Conservation (phyloP, 192 early-diverging fungal species). For the Funneliformis geosporum region DNA sequence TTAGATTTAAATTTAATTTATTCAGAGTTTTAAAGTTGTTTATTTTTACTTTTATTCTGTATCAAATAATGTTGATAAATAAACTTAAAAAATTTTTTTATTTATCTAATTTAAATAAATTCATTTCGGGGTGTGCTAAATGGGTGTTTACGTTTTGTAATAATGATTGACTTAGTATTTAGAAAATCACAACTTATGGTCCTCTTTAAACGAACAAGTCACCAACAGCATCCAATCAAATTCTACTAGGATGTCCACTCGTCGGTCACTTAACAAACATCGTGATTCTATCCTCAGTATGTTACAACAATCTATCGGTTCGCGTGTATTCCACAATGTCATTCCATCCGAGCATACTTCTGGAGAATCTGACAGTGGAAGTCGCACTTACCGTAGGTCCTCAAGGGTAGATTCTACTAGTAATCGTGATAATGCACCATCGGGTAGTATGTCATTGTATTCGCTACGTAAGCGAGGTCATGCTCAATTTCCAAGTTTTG, state of each 20-base stretch:
- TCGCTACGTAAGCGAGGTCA: constrained; percentile 36
- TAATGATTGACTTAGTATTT: constrained; percentile 37
- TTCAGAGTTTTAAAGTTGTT: background rate
- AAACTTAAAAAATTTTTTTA: background rate
- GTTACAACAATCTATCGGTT: constrained; percentile 46
- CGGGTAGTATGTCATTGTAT: background rate
- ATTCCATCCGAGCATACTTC: constrained; percentile 25
- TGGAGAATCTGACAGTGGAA: background rate
- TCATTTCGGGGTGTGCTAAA: background rate
- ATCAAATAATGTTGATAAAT: background rate
- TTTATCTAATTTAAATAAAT: constrained; percentile 7
- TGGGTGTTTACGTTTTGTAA: background rate
- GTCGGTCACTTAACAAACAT: constrained; percentile 44
- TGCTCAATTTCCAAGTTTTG: constrained; percentile 43
- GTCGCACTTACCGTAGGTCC: constrained; percentile 19
- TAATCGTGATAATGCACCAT: background rate
- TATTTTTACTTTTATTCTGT: constrained; percentile 16
- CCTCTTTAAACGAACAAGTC: constrained; percentile 49
- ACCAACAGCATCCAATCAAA: constrained; percentile 41
- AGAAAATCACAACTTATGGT: constrained; percentile 50
- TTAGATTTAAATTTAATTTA: constrained; percentile 11
- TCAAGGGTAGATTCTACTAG: constrained; percentile 12
- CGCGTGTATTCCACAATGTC: constrained; percentile 11
- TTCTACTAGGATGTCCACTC: constrained; percentile 47
- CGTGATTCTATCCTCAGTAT: constrained; percentile 49